Evolutionary conservation across 495 filamentous ascomycete species (phyloP).

Genomic region (Aspergillus cristatus): DNA sequence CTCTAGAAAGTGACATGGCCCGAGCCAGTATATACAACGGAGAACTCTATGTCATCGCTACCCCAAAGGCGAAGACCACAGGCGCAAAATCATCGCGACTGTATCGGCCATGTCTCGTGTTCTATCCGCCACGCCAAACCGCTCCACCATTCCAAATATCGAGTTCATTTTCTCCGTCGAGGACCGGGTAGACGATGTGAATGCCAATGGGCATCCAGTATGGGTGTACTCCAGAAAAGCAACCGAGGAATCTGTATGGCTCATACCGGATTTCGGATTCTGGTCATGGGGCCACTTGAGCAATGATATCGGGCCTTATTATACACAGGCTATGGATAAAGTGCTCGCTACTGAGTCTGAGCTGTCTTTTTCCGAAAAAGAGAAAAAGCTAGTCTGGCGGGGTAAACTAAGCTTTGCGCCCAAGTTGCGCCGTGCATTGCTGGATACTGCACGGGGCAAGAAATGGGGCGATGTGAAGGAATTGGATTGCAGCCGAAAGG

Average conservation of each 20-base stretch:
- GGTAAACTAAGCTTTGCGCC: constrained; percentile 41
- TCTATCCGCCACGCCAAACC: constrained; percentile 31
- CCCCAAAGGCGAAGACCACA: constrained; percentile 31
- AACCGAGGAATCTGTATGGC: constrained; percentile 43
- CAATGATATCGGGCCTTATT: constrained; percentile 47
- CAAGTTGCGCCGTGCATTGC: constrained; percentile 38
- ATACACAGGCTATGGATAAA: constrained; percentile 52
- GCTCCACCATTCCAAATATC: constrained; percentile 44
- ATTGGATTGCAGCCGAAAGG: constrained; percentile 34
- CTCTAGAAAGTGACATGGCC: constrained; percentile 23
- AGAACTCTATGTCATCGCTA: constrained; percentile 29
- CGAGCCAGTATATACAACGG: constrained; percentile 26
- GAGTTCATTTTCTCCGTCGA: constrained; percentile 50
- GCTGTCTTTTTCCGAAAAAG: constrained; percentile 41
- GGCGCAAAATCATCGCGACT: constrained; percentile 37
- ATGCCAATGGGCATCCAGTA: constrained; percentile 34
- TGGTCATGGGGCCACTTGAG: constrained; percentile 59
- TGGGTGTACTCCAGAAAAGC: constrained; percentile 43
- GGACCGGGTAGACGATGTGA: constrained; percentile 40
- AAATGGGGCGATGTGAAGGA: constrained; percentile 48
- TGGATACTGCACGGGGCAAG: constrained; percentile 38
- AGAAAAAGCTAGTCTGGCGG: constrained; percentile 57
- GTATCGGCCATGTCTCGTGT: constrained; percentile 38
- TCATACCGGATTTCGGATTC: constrained; percentile 73
- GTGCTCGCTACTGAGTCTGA: constrained; percentile 20